Evolutionary conservation across 805 yeast genomes (phyloP).

Genomic region (Yamadazyma nakazawae): DNA sequence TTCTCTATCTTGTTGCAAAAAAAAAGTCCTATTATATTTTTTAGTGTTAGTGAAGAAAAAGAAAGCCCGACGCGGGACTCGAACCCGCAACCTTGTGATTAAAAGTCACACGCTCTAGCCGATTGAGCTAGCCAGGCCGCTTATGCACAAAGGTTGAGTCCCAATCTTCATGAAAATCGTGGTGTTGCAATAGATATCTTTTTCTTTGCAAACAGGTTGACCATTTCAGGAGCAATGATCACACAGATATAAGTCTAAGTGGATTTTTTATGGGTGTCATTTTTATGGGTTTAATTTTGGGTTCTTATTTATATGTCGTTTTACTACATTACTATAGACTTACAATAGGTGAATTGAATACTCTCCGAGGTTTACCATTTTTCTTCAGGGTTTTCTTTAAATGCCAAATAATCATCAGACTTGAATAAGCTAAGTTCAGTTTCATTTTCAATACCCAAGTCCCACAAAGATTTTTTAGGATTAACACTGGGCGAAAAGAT

Average conservation of each 20-base stretch:
- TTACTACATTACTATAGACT: background rate
- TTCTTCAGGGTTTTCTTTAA: slow-evolving; percentile 81
- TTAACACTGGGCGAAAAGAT: slow-evolving; percentile 22
- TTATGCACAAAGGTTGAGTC: background rate
- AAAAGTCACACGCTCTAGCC: slow-evolving; percentile 22
- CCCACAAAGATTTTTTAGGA: slow-evolving; percentile 27
- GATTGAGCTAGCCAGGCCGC: slow-evolving; percentile 20
- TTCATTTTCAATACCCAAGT: slow-evolving; percentile 65
- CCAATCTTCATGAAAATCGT: too few relatives aligned
- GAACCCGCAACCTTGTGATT: slow-evolving; percentile 23
- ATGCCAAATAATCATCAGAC: slow-evolving; percentile 58
- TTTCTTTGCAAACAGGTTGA: too few relatives aligned
- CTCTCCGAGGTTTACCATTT: slow-evolving; percentile 59
- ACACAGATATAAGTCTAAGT: too few relatives aligned
- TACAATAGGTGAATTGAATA: background rate
- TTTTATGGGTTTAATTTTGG: too few relatives aligned
- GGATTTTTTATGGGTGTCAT: too few relatives aligned
- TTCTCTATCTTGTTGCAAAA: too few relatives aligned
- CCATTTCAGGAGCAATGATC: too few relatives aligned
- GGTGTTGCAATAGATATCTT: too few relatives aligned
- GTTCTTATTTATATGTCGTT: background rate
- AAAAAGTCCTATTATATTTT: too few relatives aligned
- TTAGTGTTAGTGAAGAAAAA: slow-evolving; percentile 4
- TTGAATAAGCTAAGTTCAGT: slow-evolving; percentile 88
- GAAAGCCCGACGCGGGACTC: slow-evolving; percentile 22